Evolutionary conservation across 768 basidiomycete species (phyloP), one percentile per base, ranked within the genome.

Genomic region (Ephemerocybe angulata): DNA sequence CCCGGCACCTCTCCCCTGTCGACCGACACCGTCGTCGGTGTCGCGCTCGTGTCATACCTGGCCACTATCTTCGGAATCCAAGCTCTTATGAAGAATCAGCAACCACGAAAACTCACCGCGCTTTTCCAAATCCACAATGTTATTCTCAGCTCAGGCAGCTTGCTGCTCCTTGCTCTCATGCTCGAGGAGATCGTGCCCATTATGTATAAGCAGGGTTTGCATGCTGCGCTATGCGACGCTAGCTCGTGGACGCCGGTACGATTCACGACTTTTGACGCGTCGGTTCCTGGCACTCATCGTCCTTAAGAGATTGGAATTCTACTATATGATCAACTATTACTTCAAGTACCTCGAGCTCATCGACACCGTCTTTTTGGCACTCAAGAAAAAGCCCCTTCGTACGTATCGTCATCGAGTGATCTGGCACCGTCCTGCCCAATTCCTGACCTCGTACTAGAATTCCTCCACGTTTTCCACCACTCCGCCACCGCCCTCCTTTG

Each of bases 301-400:
- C 24, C 24, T 33, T 8, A 65, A 97, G 94, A 83, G 82, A 68
- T 78, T 98, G 70, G 90, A 98, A 75, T 88, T 94, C 66, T 98
- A 91, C 77, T 98, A 99, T 77, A 93, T 98, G 80, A 79, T 98
- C 78, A 99, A 99, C 78, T 99, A 98, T 76, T 94, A 87, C 74
- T 92, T 97, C 84, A 98, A 98, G 70, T 98, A 98, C 71, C 75
- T 97, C 60, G 97, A 99, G 74, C 84, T 98, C 56, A 70, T 96
- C 59, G 97, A 98, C 77, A 99, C 97, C 13, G 83, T 98, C 61
- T 99, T 98, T 81, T 84, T 99, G 61, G 91, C 90, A 10, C 75
- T 98, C 64, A 99, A 98, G 84, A 99, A 98, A 82, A 98, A 98
- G 73, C 93, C 93, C 15, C 79, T 99, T 48, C 90, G 94, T 95